Evolutionary conservation across 257 asterid genomes (phyloP), one percentile per base, ranked within the genome.

Genomic region (Solanum stenotomum): DNA sequence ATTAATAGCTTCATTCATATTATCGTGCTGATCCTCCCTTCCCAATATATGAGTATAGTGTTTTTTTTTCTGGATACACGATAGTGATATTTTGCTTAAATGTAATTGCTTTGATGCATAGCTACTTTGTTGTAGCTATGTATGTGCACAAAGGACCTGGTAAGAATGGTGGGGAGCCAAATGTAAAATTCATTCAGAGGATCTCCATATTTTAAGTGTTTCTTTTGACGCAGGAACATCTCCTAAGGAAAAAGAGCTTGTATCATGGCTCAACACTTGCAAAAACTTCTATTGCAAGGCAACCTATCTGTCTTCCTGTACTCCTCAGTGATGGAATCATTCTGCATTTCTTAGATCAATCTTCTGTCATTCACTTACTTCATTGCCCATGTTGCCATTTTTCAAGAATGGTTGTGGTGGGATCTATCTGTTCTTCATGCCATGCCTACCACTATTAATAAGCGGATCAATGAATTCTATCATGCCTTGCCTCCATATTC

Each of bases 151-250:
- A 86, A 1, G 34, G 25, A 83, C 68, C 63, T 85, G 22, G 34
- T 49, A 23, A 33, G 22, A 76, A 40, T 76, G 81, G 77, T 34
- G 84, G 71, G 75, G 83, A 35, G 59, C 61, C 79, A 68, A 87
- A 46, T 90, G 89, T 86, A 71, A 89, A 87, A 90, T 75, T 78
- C 90, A 83, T 31, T 85, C 15, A 44, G 89, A 86, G 88, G 93
- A 88, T 85, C 90, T 91, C 90, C 89, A 75, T 90, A 82, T 92
- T 56, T 93, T 92, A 95, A 94, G 95, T 87, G 90, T 94, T 94
- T 96, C 92, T 93, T 95, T 96, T 95, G 94, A 92, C 94, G 97
- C 98, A 95, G 99, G 98, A 91, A 91, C 95, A 86, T 92, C 91
- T 92, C 75, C 93, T 88, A 92, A 91, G 90, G 96, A 91, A 89